These are phyloP conservation scores for Globisporangium cylindrosporum DNA, from an alignment of 352 stramenopile genomes.

Conservation along the genomic window DNA sequence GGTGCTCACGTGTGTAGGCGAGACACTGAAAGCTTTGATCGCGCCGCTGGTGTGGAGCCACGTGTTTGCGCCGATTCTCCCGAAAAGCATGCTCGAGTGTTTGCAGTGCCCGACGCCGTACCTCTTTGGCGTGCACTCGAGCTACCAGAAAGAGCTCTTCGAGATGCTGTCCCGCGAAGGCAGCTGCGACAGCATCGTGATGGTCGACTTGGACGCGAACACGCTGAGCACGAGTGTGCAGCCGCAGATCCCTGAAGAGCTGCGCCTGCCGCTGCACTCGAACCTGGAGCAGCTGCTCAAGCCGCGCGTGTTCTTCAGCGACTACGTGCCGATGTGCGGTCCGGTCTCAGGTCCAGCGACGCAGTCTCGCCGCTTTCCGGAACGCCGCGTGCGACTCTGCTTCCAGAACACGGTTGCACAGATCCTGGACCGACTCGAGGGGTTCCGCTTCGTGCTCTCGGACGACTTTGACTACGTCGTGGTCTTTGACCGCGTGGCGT, in stretches of 20 bases:
- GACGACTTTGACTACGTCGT: constrained; percentile 87
- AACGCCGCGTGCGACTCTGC: constrained; percentile 53
- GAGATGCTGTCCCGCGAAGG: constrained; percentile 76
- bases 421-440: constrained; percentile 57
- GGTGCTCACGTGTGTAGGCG: constrained; percentile 72
- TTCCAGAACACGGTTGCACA: constrained; percentile 52
- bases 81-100: constrained; percentile 77
- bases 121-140: constrained; percentile 82
- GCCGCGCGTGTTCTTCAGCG: constrained; percentile 73
- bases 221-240: constrained; percentile 43
- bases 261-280: constrained; percentile 41
- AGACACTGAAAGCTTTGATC: constrained; percentile 79
- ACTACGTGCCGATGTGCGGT: constrained; percentile 68
- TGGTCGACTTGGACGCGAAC: constrained; percentile 71
- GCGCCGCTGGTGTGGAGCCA: constrained; percentile 82
- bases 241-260: constrained; percentile 41
- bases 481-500: constrained; percentile 78
- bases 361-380: constrained; percentile 41
- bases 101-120: constrained; percentile 85
- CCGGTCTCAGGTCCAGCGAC: constrained; percentile 16
- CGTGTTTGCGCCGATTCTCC: constrained; percentile 80
- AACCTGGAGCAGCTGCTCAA: constrained; percentile 65
- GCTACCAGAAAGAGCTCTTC: constrained; percentile 57
- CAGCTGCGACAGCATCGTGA: constrained; percentile 67
- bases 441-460: constrained; percentile 82